phyloP scores from a whole-genome alignment of 192 early-diverging fungal genomes.

The Backusella morwellensis region DNA sequence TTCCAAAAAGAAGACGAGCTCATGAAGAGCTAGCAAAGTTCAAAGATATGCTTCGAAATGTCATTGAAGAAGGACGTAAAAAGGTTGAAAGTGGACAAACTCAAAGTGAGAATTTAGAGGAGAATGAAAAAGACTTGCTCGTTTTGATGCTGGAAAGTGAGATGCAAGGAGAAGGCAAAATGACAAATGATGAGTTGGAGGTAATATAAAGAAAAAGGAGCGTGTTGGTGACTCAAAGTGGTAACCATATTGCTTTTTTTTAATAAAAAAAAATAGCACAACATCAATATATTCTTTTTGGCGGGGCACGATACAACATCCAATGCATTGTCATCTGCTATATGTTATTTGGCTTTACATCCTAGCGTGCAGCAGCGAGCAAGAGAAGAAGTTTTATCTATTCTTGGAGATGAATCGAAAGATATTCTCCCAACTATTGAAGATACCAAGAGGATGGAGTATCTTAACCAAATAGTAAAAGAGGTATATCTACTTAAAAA shows the following conservation, averaged over 20 bases:
- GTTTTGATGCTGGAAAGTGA: conserved; percentile 32
- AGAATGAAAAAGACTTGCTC: conserved; percentile 27
- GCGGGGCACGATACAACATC: conserved; percentile 32
- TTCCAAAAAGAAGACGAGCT: conserved; percentile 12
- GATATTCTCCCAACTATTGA: conserved; percentile 28
- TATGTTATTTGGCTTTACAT: conserved; percentile 23
- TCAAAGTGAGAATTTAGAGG: conserved; percentile 25
- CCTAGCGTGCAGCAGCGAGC: conserved; percentile 18
- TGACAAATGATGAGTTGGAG: conserved; percentile 23
- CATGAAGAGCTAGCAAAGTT: conserved; percentile 11
- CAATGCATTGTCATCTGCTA: conserved; percentile 19
- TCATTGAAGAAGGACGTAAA: not conserved
- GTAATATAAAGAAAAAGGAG: not conserved
- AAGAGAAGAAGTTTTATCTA: conserved; percentile 18
- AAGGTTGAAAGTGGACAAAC: not conserved
- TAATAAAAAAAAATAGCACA: not conserved
- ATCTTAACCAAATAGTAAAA: conserved; percentile 20
- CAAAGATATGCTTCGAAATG: conserved; percentile 11
- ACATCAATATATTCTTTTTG: not conserved
- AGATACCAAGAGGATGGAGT: conserved; percentile 13
- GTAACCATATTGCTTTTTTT: not conserved
- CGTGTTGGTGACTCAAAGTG: not conserved
- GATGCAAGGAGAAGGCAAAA: not conserved
- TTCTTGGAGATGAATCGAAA: conserved; percentile 20
- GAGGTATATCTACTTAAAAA: not conserved